Evolutionary conservation across 1,284 basidiomycete species (phyloP), one percentile per base, ranked within the genome.

Genomic region (Austroboletus niveus): DNA sequence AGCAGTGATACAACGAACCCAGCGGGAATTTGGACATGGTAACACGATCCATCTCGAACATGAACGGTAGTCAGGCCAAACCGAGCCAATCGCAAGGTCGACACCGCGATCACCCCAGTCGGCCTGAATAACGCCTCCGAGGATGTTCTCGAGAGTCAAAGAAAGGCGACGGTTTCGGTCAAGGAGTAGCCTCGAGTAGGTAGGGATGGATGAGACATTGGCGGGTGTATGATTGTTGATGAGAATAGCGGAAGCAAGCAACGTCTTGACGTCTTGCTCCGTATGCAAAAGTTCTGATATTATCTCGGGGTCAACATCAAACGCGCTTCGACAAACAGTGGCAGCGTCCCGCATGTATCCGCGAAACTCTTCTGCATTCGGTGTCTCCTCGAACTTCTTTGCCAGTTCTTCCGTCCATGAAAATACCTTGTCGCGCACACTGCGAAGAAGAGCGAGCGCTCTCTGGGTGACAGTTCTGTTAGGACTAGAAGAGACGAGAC

Each of bases 321-420:
- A 79, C 1, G 76, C 78, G 4, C 64, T 61, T 12, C 70, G 64
- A 57, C 77, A 79, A 8, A 68, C 68, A 2, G 64, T 63, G 1
- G 72, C 73, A 41, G 69, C 64, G 27, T 71, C 66, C 47, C 66
- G 69, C 24, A 74, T 45, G 8, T 64, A 64, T 7, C 46, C 48
- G 47, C 61, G 66, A 27, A 70, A 46, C 14, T 65, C 59, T 5
- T 55, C 40, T 15, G 69, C 67, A 10, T 58, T 61, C 8, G 22
- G 15, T 7, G 53, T 47, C 7, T 51, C 39, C 14, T 64, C 57
- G 11, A 72, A 49, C 34, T 63, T 68, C 2, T 41, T 15, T 1
- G 54, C 51, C 1, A 75, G 51, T 17, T 74, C 57, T 8, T 49
- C 17, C 24, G 72, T 63, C 78, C 77, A 80, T 5, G 43, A 30